Percentiles rank a stretch among this genome's conserved stretches.
These are phyloP conservation scores for Hymenoscyphus albidus DNA, from an alignment of 2,329 filamentous ascomycete genomes.

Conservation along the genomic window DNA sequence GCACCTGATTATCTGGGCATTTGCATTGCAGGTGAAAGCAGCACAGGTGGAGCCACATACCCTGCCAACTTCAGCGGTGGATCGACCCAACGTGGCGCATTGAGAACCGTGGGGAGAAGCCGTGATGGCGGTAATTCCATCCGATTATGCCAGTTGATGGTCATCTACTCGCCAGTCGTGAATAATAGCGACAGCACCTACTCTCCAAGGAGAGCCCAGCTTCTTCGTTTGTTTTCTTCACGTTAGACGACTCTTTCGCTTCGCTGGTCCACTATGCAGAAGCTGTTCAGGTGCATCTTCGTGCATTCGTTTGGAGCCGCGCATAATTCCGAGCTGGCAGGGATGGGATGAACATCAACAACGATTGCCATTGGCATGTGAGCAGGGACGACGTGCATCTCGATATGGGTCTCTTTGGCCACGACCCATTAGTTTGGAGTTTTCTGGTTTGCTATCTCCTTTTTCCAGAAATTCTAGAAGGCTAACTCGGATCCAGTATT, in stretches of 20 bases:
- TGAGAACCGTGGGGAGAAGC: background rate
- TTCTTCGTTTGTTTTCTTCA: background rate
- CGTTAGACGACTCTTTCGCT: background rate
- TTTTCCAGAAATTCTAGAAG: background rate
- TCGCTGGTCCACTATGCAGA: background rate
- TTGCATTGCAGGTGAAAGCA: background rate
- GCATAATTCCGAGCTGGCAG: background rate
- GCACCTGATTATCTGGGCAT: background rate
- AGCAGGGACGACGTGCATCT: background rate
- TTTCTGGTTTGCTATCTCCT: background rate
- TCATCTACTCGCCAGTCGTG: background rate
- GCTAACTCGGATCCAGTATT: background rate
- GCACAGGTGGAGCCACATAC: background rate
- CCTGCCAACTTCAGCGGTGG: background rate
- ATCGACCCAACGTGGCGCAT: slow-evolving; percentile 3
- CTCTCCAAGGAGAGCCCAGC: background rate
- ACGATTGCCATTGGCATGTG: no score
- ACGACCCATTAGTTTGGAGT: background rate
- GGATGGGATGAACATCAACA: background rate
- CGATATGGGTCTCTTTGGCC: background rate
- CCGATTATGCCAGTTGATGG: slow-evolving; percentile 1
- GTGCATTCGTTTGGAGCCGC: background rate
- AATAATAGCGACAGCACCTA: background rate
- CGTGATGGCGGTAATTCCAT: slow-evolving; percentile 1
- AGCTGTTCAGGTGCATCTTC: background rate